Evolutionary conservation across 306 rosid genomes (phyloP).

Genomic region (Hylodesmum podocarpum): DNA sequence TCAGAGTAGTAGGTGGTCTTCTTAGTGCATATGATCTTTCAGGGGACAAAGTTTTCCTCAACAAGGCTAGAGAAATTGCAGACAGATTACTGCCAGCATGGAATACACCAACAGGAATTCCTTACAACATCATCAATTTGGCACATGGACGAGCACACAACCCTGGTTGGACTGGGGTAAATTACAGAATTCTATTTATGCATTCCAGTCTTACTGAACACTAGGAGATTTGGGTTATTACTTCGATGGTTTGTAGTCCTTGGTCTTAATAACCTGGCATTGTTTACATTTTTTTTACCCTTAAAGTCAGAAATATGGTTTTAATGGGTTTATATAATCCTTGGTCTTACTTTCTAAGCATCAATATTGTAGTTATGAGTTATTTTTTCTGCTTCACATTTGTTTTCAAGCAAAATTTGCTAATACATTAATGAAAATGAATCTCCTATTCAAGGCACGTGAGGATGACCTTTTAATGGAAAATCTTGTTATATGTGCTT

Average conservation of each 20-base stretch:
- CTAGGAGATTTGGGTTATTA: constrained; percentile 1
- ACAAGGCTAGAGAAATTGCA: constrained; percentile 91
- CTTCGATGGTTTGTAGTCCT: neutral
- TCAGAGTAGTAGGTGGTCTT: constrained; percentile 99
- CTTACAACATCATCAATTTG: constrained; percentile 89
- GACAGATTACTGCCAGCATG: constrained; percentile 97
- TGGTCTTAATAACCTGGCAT: neutral
- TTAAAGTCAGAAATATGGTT: neutral
- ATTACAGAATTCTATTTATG: constrained; percentile 31
- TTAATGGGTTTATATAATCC: constrained; percentile 8
- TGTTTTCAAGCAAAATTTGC: constrained; percentile 2
- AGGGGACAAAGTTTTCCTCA: constrained; percentile 81
- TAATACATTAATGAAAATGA: constrained; percentile 10
- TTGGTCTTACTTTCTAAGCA: constrained; percentile 16
- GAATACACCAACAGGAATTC: constrained; percentile 91
- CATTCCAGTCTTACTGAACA: constrained; percentile 9
- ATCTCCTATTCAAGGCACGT: neutral
- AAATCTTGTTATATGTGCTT: neutral
- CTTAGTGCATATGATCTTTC: constrained; percentile 98
- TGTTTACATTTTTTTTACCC: constrained; percentile 2
- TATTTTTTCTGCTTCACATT: constrained; percentile 10
- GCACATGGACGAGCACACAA: constrained; percentile 79
- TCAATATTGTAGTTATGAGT: constrained; percentile 22
- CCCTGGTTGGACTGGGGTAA: constrained; percentile 96
- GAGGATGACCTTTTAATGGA: constrained; percentile 1